Base-by-base conservation (phyloP, 2,329 filamentous ascomycete species). In the Huntiella abstrusa region DNA sequence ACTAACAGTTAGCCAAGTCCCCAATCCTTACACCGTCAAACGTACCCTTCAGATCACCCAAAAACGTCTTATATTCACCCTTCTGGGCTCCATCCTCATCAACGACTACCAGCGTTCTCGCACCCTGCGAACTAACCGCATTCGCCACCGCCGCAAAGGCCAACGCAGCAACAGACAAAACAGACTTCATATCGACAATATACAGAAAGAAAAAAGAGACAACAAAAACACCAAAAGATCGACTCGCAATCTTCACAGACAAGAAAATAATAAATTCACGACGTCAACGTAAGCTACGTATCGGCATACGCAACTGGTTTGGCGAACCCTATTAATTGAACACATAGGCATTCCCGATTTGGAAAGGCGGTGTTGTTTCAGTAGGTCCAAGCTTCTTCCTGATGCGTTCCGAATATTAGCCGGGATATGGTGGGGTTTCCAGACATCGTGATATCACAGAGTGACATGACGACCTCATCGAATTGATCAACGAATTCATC, bases 21-120 rank as follows among this genome's bases (percentile, higher is more conserved):
- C 22, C 8, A 28, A 28, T 28, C 22, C 8, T 28, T 17, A 12
- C 48, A 16, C 5, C 7, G 19, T 28, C 44, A 7, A 15, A 59
- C 69, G 58, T 67, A 83, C 83, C 69, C 59, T 75, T 69, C 50
- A 91, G 62, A 58, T 86, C 81, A 47, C 70, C 72, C 53, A 86
- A 68, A 61, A 96, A 88, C 56, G 78, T 80, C 49, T 82, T 83
- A 64, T 94, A 98, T 54, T 73, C 73, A 55, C 73, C 73, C 69
- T 87, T 85, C 58, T 94, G 84, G 37, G 15, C 13, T 10, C 74
- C 71, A 52, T 76, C 69, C 55, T 93, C 81, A 57, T 96, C 88
- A 45, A 94, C 64, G 49, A 98, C 73, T 51, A 92, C 86, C 57
- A 98, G 69, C 62, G 96, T 64, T 59, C 85, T 75, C 62, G 73